Conservation (phyloP, 2,329 filamentous ascomycete genomes). For the Ceratocystis cubensis region DNA sequence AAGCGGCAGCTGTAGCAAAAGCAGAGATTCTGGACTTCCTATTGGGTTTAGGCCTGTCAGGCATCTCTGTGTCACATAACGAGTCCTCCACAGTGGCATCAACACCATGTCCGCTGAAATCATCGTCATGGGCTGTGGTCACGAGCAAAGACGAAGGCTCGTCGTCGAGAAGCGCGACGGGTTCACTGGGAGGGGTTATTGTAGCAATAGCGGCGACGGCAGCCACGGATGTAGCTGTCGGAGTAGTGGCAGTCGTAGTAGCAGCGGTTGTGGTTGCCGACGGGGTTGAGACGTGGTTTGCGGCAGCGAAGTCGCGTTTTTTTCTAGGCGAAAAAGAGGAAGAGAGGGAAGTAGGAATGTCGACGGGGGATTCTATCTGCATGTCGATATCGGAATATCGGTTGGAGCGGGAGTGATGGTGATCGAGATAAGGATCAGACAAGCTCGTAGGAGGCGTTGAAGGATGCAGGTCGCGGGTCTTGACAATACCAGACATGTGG, state of each 20-base stretch:
- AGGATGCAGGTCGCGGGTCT: neutral
- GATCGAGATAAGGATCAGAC: neutral
- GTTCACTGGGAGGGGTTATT: slow-evolving; percentile 18
- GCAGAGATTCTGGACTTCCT: too few relatives aligned
- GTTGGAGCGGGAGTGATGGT: neutral
- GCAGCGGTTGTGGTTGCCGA: neutral
- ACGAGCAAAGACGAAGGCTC: slow-evolving; percentile 14
- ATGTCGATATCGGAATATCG: neutral
- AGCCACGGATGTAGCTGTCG: neutral
- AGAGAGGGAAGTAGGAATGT: neutral
- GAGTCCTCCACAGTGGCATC: slow-evolving; percentile 42
- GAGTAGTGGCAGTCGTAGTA: neutral
- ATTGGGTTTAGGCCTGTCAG: neutral
- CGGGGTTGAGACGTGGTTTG: neutral
- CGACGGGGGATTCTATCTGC: neutral
- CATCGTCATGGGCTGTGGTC: slow-evolving; percentile 39
- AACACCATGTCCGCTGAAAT: slow-evolving; percentile 29
- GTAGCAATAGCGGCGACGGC: slow-evolving; percentile 2
- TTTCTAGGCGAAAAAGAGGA: neutral
- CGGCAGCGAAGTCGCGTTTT: neutral
- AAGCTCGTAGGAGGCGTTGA: slow-evolving; percentile 8
- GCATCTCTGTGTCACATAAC: neutral
- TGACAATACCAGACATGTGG: neutral
- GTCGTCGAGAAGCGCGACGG: slow-evolving; percentile 12
- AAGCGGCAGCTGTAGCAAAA: neutral